Evolutionary conservation across 140 eudicot genomes (phyloP).

Genomic region (Ambrosia hybrid): DNA sequence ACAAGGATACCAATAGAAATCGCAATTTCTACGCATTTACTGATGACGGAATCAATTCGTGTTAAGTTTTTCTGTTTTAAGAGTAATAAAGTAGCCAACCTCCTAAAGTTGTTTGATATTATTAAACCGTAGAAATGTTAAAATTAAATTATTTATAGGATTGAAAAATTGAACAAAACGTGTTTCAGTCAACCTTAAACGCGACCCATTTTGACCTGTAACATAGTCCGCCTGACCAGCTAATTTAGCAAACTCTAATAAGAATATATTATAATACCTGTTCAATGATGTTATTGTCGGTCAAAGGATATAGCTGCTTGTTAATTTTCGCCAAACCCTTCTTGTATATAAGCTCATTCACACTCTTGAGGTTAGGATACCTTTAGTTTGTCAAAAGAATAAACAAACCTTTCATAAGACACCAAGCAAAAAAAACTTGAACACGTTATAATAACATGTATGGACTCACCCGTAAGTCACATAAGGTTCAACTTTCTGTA

Average conservation of each 20-base stretch:
- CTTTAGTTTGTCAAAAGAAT: slow-evolving; percentile 25
- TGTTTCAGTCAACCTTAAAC: background rate
- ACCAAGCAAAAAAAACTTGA: background rate
- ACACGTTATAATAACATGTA: no score
- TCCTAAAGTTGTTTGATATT: no score
- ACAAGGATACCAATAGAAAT: background rate
- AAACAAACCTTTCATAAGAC: background rate
- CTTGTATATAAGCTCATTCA: slow-evolving; percentile 80
- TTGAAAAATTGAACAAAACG: background rate
- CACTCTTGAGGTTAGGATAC: slow-evolving; percentile 78
- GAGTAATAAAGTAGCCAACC: no score
- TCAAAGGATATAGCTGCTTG: slow-evolving; percentile 64
- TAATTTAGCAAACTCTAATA: background rate
- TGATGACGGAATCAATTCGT: background rate
- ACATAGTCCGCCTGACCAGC: background rate
- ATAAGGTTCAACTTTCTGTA: slow-evolving; percentile 80
- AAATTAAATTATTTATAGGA: background rate
- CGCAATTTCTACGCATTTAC: background rate
- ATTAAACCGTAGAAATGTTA: no score
- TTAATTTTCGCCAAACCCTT: slow-evolving; percentile 63
- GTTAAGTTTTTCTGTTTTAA: no score
- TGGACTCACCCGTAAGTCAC: slow-evolving; percentile 76
- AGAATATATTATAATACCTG: slow-evolving; percentile 43
- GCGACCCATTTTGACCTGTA: background rate
- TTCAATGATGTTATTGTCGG: slow-evolving; percentile 74